Evolutionary conservation across 2,329 filamentous ascomycete species (phyloP).

Genomic region (Trichoderma polysporum): DNA sequence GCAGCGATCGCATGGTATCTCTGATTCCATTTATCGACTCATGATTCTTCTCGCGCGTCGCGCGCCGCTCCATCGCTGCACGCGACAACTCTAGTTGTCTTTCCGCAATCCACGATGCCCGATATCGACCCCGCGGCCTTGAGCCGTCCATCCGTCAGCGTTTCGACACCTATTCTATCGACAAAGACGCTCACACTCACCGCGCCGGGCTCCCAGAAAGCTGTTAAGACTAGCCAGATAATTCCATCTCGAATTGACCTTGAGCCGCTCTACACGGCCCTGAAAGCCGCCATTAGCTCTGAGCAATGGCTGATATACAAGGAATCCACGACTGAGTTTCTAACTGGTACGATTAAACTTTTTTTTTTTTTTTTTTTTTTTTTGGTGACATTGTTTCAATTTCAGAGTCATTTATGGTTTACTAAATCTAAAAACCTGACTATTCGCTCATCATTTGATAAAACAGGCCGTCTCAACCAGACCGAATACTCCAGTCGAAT

Average conservation of each 20-base stretch:
- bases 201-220: constrained; percentile 49
- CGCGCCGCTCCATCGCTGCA: constrained; percentile 47
- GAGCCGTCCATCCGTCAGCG: constrained; percentile 58
- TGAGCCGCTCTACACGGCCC: constrained; percentile 61
- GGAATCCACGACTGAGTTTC: constrained; percentile 60
- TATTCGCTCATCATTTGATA: constrained; percentile 16
- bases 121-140: constrained; percentile 70
- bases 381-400: neutral
- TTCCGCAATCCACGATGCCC: constrained; percentile 50
- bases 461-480: constrained; percentile 61
- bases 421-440: neutral
- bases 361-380: neutral
- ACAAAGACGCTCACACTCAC: constrained; percentile 58
- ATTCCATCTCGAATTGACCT: constrained; percentile 67
- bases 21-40: constrained; percentile 42
- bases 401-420: neutral
- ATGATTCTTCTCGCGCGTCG: constrained; percentile 44
- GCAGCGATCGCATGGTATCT: constrained; percentile 43
- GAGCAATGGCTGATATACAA: constrained; percentile 67
- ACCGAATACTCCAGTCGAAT: constrained; percentile 58
- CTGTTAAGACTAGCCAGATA: constrained; percentile 60
- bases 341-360: constrained; percentile 51
- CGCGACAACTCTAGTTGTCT: constrained; percentile 44
- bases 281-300: constrained; percentile 58
- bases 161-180: constrained; percentile 59